These are phyloP conservation scores for Magnaporthales sp. DNA, from an alignment of 2,329 filamentous ascomycete genomes.

Conservation along the genomic window DNA sequence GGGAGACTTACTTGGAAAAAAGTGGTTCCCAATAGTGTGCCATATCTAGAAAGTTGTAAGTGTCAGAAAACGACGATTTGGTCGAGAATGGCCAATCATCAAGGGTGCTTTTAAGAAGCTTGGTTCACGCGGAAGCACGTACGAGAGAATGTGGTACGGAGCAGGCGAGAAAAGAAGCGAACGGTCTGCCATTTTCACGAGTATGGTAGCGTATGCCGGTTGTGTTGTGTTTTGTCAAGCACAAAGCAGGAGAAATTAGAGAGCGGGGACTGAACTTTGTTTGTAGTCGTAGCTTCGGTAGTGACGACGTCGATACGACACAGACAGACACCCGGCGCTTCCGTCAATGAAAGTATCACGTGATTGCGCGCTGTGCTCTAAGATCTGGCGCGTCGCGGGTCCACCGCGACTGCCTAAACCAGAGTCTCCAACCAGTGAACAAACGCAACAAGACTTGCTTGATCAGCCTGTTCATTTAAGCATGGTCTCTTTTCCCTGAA, in stretches of 20 bases:
- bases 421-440: neutral
- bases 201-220: neutral
- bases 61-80: constrained; percentile 4
- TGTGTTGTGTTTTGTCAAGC: neutral
- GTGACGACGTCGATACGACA: neutral
- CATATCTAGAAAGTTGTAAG: constrained; percentile 51
- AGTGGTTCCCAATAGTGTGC: constrained; percentile 76
- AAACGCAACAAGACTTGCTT: neutral
- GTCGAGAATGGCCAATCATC: neutral
- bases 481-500: neutral
- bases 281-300: neutral
- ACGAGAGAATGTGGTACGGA: constrained; percentile 72
- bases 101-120: neutral
- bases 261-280: neutral
- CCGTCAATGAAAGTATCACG: neutral
- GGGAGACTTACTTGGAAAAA: constrained; percentile 66
- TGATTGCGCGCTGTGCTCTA: neutral
- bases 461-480: neutral
- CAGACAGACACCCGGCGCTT: neutral
- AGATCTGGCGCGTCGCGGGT: neutral
- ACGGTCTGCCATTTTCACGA: constrained; percentile 30
- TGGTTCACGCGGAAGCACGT: constrained; percentile 15
- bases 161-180: constrained; percentile 53
- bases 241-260: neutral
- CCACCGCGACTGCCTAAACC: neutral